Evolutionary conservation across 768 basidiomycete species (phyloP).

Genomic region (Melanogaster broomeanus): DNA sequence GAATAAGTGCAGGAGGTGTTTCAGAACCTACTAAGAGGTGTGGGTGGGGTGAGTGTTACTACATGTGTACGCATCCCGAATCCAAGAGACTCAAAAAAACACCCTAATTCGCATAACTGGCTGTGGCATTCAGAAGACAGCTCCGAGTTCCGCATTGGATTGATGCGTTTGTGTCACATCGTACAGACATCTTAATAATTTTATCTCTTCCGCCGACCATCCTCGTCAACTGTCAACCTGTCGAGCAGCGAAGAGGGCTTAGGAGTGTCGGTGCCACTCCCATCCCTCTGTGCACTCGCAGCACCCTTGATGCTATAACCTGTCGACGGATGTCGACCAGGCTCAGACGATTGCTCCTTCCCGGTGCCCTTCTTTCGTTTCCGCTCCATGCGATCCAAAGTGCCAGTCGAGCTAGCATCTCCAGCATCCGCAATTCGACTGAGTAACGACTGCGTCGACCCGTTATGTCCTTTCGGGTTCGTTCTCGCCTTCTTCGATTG

Average conservation of each 20-base stretch:
- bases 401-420: conserved; percentile 13
- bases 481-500: conserved; percentile 37
- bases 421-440: conserved; percentile 40
- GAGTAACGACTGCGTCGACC: conserved; percentile 41
- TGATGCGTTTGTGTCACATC: conserved; percentile 13
- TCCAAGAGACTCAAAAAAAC: no score
- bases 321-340: conserved; percentile 37
- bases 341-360: conserved; percentile 25
- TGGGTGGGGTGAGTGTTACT: no score
- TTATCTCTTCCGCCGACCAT: conserved; percentile 29
- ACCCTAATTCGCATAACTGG: no score
- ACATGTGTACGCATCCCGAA: no score
- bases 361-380: conserved; percentile 19
- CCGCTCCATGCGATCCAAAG: conserved; percentile 18
- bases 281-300: conserved; percentile 35
- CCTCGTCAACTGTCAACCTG: conserved; percentile 31
- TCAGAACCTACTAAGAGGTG: no score
- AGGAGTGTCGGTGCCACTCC: conserved; percentile 8
- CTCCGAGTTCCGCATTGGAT: background rate
- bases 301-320: conserved; percentile 60
- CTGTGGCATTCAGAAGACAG: background rate
- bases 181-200: conserved; percentile 22
- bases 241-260: conserved; percentile 34
- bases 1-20: no score
- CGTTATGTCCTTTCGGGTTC: conserved; percentile 27